Conservation (phyloP, 225 moss, liverwort and hornwort genomes). For the Polytrichum formosum region DNA sequence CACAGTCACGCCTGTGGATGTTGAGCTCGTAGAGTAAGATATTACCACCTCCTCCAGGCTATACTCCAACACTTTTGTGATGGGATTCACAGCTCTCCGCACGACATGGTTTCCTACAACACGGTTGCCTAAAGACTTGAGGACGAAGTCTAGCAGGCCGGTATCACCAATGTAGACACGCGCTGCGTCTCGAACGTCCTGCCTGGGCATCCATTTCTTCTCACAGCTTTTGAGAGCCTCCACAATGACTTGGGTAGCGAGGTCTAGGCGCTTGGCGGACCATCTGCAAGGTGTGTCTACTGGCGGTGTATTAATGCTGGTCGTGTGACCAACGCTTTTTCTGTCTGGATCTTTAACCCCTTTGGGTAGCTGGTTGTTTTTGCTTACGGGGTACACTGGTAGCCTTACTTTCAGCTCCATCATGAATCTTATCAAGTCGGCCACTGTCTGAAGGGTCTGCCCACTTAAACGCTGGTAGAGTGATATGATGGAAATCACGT, state of each 20-base stretch:
- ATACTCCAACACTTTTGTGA: slow-evolving; percentile 95
- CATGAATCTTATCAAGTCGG: slow-evolving; percentile 96
- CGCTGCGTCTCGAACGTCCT: slow-evolving; percentile 96
- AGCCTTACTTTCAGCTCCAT: slow-evolving; percentile 97
- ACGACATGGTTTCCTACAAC: slow-evolving; percentile 85
- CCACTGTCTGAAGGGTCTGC: slow-evolving; percentile 87
- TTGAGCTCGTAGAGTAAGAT: slow-evolving; percentile 7
- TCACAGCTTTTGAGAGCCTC: slow-evolving; percentile 93
- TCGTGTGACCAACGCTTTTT: slow-evolving; percentile 34
- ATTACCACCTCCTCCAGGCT: slow-evolving; percentile 76
- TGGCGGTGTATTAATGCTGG: slow-evolving; percentile 40
- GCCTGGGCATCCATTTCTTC: slow-evolving; percentile 99
- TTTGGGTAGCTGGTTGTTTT: slow-evolving; percentile 33
- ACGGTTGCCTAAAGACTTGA: slow-evolving; percentile 92
- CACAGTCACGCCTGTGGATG: slow-evolving; percentile 16
- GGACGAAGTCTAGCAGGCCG: slow-evolving; percentile 92
- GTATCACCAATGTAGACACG: slow-evolving; percentile 99
- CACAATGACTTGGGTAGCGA: slow-evolving; percentile 97
- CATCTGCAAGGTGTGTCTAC: slow-evolving; percentile 90
- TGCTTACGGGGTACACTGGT: slow-evolving; percentile 62
- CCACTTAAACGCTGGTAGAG: slow-evolving; percentile 90
- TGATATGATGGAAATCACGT: slow-evolving; percentile 78
- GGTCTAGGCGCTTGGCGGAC: slow-evolving; percentile 90
- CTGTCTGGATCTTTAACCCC: slow-evolving; percentile 73
- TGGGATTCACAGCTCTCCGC: slow-evolving; percentile 95